phyloP scores from a whole-genome alignment of 345 rosid species.

The Populus nigra region DNA sequence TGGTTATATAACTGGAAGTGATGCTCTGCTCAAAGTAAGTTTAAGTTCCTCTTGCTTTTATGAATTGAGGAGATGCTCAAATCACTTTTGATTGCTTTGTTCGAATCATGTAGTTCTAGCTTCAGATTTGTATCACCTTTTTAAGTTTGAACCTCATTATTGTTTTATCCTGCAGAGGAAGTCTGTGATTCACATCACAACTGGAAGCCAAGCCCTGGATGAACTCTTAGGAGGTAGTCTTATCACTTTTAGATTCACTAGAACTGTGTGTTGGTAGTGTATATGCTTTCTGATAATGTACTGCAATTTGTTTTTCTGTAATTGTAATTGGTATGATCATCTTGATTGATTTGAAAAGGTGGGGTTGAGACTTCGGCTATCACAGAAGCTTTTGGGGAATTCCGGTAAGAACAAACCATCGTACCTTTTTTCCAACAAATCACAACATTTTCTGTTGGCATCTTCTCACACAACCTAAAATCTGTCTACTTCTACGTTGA shows the following conservation, averaged over 20 bases:
- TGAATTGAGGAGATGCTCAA: background rate
- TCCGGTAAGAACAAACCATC: slow-evolving; percentile 48
- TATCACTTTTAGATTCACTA: slow-evolving; percentile 1
- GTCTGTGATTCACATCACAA: slow-evolving; percentile 69
- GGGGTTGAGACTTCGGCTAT: slow-evolving; percentile 75
- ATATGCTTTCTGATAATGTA: background rate
- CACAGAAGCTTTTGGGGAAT: slow-evolving; percentile 95
- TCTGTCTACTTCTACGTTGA: background rate
- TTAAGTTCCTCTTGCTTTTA: slow-evolving; percentile 7
- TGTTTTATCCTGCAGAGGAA: slow-evolving; percentile 46
- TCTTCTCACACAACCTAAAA: background rate
- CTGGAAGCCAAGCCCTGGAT: slow-evolving; percentile 94
- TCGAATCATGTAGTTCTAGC: background rate
- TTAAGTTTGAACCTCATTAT: background rate
- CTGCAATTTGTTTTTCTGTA: background rate
- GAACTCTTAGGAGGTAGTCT: slow-evolving; percentile 77
- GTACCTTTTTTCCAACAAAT: background rate
- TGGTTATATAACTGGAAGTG: slow-evolving; percentile 90
- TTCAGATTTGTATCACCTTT: background rate
- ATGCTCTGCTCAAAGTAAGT: slow-evolving; percentile 80
- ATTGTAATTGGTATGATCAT: background rate
- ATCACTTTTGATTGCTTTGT: too few relatives aligned
- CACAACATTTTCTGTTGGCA: background rate
- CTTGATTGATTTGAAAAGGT: slow-evolving; percentile 39
- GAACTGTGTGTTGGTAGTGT: background rate